These are phyloP conservation scores for Claviceps citrina DNA, from an alignment of 2,329 filamentous ascomycete species.

Conservation along the genomic window DNA sequence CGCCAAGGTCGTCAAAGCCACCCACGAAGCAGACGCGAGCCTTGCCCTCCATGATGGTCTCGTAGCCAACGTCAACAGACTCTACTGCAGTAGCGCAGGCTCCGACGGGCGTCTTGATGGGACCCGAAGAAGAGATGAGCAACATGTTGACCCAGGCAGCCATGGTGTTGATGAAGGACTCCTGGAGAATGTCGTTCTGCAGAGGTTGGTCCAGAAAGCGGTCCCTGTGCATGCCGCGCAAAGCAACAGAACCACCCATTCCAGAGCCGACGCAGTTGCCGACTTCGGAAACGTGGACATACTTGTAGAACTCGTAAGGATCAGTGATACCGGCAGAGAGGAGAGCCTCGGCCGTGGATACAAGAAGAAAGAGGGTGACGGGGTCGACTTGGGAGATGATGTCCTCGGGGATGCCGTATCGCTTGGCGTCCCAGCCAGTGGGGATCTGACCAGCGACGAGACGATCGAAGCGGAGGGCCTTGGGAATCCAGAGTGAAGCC, in stretches of 20 bases:
- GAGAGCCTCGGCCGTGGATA: conserved; percentile 82
- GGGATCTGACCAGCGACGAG: conserved; percentile 94
- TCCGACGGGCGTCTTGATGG: conserved; percentile 96
- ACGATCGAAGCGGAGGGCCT: conserved; percentile 91
- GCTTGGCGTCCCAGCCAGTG: conserved; percentile 91
- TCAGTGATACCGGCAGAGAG: conserved; percentile 91
- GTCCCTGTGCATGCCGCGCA: conserved; percentile 97
- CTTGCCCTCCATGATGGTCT: conserved; percentile 97
- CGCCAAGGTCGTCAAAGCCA: conserved; percentile 97
- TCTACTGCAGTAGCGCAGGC: conserved; percentile 95
- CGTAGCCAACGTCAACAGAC: conserved; percentile 92
- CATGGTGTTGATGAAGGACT: conserved; percentile 99
- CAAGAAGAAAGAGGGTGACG: conserved; percentile 86
- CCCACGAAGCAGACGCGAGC: conserved; percentile 93
- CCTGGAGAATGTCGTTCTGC: conserved; percentile 96
- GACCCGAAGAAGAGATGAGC: conserved; percentile 86
- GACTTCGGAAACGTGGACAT: conserved; percentile 93
- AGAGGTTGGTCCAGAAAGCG: conserved; percentile 92
- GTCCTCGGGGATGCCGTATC: conserved; percentile 91
- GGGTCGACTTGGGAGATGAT: conserved; percentile 97
- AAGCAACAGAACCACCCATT: conserved; percentile 84
- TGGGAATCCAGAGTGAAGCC: conserved; percentile 85
- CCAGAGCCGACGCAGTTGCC: conserved; percentile 97
- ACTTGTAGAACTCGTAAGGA: conserved; percentile 99
- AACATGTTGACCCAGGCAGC: conserved; percentile 99